Evolutionary conservation across 73 alveolate genomes (phyloP).

Genomic region (Tetrahymena thermophila): DNA sequence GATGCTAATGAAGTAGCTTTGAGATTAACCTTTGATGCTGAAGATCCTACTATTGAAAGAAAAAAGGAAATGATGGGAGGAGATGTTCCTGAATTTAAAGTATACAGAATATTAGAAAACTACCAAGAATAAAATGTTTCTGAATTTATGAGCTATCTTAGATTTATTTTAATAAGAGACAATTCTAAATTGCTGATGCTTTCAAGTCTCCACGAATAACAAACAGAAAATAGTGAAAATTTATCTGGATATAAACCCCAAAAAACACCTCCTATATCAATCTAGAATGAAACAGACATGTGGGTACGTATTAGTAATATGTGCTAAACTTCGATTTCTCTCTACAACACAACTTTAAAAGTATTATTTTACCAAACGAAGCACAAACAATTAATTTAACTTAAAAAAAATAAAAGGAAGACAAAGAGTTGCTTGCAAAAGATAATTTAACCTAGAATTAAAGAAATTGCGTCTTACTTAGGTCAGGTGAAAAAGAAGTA

Average conservation of each 20-base stretch:
- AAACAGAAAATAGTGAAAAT: slow-evolving; percentile 9
- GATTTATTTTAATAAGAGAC: slow-evolving; percentile 54
- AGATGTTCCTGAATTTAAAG: slow-evolving; percentile 39
- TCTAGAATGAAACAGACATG: slow-evolving; percentile 55
- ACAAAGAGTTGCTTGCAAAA: slow-evolving; percentile 34
- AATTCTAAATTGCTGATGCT: slow-evolving; percentile 28
- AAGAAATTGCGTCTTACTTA: slow-evolving; percentile 62
- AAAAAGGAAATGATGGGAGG: slow-evolving; percentile 53
- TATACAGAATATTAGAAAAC: slow-evolving; percentile 54
- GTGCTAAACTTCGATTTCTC: slow-evolving; percentile 36
- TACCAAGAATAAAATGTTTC: slow-evolving; percentile 46
- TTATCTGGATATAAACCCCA: slow-evolving; percentile 32
- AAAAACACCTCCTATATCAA: slow-evolving; percentile 54
- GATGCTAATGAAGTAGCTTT: slow-evolving; percentile 88
- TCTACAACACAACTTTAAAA: slow-evolving; percentile 59
- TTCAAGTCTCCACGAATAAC: background rate
- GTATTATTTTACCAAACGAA: background rate
- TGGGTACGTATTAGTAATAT: slow-evolving; percentile 39
- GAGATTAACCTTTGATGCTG: slow-evolving; percentile 50
- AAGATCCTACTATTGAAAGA: slow-evolving; percentile 60
- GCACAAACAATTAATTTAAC: background rate
- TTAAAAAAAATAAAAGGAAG: slow-evolving; percentile 12
- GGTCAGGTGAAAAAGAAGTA: slow-evolving; percentile 66
- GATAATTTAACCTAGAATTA: slow-evolving; percentile 52
- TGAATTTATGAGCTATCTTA: slow-evolving; percentile 58